phyloP scores from a whole-genome alignment of 2,329 filamentous ascomycete species.

The Graphiopsis chlorocephala region DNA sequence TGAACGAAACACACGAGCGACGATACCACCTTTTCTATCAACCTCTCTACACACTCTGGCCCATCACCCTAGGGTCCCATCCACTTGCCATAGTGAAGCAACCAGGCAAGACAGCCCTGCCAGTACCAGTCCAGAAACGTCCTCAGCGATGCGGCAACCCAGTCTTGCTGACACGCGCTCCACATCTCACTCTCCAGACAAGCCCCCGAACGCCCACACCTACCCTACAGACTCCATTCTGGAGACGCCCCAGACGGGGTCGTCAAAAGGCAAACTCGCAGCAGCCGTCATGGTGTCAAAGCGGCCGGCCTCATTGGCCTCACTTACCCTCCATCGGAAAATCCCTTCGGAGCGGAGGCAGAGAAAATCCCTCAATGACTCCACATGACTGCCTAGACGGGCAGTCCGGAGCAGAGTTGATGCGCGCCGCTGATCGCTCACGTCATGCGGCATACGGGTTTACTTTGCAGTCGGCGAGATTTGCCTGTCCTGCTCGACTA shows the following conservation, averaged over 20 bases:
- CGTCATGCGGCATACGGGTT: conserved; percentile 5
- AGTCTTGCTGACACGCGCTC: conserved; percentile 1
- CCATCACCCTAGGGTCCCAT: conserved; percentile 5
- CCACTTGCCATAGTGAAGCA: conserved; percentile 8
- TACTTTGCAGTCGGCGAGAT: conserved; percentile 3
- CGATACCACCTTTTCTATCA: conserved; percentile 15
- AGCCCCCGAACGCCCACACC: conserved; percentile 10
- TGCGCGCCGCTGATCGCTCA: conserved; percentile 13
- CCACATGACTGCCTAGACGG: conserved; percentile 2
- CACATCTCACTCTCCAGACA: neutral
- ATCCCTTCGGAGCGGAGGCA: conserved; percentile 15
- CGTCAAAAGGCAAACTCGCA: conserved; percentile 5
- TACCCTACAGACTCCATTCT: conserved; percentile 7
- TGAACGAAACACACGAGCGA: conserved; percentile 6
- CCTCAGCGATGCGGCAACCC: neutral
- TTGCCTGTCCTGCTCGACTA: conserved; percentile 5
- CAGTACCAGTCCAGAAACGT: neutral
- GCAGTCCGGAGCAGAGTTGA: conserved; percentile 13
- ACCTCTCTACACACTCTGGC: neutral
- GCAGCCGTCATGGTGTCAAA: conserved; percentile 7
- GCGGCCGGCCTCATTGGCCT: conserved; percentile 7
- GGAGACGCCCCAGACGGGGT: conserved; percentile 14
- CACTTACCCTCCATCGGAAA: conserved; percentile 12
- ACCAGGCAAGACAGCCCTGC: conserved; percentile 12
- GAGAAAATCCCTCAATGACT: conserved; percentile 16